Conservation (phyloP, 2,329 filamentous ascomycete genomes). For the Lachnellula arida region DNA sequence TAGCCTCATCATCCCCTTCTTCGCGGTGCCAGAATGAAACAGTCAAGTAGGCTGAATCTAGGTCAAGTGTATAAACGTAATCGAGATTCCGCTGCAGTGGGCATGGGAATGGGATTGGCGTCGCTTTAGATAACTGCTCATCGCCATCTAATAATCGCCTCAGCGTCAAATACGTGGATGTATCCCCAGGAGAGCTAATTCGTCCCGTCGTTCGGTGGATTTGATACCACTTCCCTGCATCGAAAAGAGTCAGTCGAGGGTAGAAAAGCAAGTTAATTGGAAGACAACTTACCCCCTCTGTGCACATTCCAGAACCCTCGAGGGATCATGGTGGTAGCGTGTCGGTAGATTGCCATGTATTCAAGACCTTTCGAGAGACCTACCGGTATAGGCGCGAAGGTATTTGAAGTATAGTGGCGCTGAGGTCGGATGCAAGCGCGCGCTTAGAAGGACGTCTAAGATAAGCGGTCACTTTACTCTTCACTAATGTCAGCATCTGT, state of each 20-base stretch:
- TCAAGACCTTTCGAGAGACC: neutral
- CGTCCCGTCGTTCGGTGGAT: neutral
- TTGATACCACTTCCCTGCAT: constrained; percentile 8
- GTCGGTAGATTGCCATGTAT: too few relatives aligned
- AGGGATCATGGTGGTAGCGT: neutral
- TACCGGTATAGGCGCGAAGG: neutral
- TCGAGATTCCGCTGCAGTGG: neutral
- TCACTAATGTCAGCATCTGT: too few relatives aligned
- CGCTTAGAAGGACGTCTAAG: too few relatives aligned
- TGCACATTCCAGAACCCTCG: constrained; percentile 5
- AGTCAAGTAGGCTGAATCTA: constrained; percentile 3
- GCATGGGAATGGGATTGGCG: neutral
- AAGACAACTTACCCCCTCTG: constrained; percentile 1
- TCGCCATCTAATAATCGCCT: constrained; percentile 1
- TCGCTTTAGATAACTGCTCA: neutral
- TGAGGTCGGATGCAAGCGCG: neutral
- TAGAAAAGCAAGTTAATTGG: constrained; percentile 1
- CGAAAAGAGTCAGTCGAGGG: constrained; percentile 1
- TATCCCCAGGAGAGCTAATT: constrained; percentile 1
- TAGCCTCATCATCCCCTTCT: constrained; percentile 2
- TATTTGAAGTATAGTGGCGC: neutral
- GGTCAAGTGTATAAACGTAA: constrained; percentile 4
- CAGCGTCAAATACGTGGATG: neutral
- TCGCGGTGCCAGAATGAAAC: constrained; percentile 4
- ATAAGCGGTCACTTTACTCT: too few relatives aligned